A percentile compares a stretch with the other conserved stretches of the same genome.
Conservation (phyloP, 2,329 filamentous ascomycete species). For the Epichloe amarillans region DNA sequence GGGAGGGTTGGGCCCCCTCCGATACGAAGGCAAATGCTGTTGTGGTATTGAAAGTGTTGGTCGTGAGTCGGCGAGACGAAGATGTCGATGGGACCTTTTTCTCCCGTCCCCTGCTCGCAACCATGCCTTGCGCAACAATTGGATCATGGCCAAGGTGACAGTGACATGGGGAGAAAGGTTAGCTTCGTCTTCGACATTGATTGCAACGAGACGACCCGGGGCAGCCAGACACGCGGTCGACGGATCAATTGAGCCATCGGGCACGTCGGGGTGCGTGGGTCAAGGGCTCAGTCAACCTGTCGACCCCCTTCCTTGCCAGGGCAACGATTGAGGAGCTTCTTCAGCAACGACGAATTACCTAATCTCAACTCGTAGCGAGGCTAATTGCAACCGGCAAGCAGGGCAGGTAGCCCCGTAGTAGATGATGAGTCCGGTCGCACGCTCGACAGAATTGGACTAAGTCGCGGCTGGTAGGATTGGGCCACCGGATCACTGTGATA, state of each 20-base stretch:
- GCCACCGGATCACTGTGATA: neutral
- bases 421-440: neutral
- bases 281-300: too few relatives aligned
- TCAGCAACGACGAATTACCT: neutral
- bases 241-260: too few relatives aligned
- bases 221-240: neutral
- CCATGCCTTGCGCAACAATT: neutral
- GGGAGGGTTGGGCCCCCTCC: neutral
- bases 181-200: neutral
- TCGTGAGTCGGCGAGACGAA: neutral
- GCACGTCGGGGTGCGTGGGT: too few relatives aligned
- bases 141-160: neutral
- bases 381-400: neutral
- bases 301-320: too few relatives aligned
- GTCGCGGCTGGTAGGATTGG: neutral
- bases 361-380: neutral
- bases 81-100: neutral
- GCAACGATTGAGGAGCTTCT: neutral
- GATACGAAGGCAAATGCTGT: conserved; percentile 1
- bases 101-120: neutral
- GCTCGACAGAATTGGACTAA: neutral
- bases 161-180: neutral
- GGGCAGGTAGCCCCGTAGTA: neutral
- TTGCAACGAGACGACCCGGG: neutral
- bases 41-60: conserved; percentile 1